phyloP scores from a whole-genome alignment of 2,329 filamentous ascomycete genomes.

The Trichoderma oligosporum region DNA sequence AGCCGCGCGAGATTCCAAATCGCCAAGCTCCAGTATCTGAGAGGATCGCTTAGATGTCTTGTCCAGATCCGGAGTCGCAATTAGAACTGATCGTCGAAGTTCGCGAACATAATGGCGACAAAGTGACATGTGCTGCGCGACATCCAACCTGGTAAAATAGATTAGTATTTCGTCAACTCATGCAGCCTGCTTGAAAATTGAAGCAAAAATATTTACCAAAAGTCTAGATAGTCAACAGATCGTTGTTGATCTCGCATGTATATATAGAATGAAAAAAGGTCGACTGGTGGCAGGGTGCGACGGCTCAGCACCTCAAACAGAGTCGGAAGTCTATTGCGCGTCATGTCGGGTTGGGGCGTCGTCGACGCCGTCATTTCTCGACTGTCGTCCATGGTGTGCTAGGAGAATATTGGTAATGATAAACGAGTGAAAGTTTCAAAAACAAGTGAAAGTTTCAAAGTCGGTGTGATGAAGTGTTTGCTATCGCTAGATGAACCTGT shows the following conservation, averaged over 20 bases:
- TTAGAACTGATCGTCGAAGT: conserved; percentile 84
- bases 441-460: too few species aligned
- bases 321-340: conserved; percentile 82
- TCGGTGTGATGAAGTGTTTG: neutral
- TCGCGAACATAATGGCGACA: conserved; percentile 97
- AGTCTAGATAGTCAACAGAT: conserved; percentile 96
- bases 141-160: conserved; percentile 77
- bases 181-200: neutral
- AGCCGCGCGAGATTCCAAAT: conserved; percentile 57
- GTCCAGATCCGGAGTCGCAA: conserved; percentile 88
- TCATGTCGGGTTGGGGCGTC: conserved; percentile 52
- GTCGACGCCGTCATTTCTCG: conserved; percentile 42
- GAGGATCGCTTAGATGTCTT: conserved; percentile 84
- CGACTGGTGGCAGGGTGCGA: conserved; percentile 89
- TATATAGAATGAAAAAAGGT: conserved; percentile 98
- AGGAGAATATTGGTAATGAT: neutral
- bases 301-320: conserved; percentile 94
- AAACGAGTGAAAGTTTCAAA: conserved; percentile 12
- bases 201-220: conserved; percentile 65
- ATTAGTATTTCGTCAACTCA: conserved; percentile 16
- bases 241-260: conserved; percentile 99
- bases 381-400: conserved; percentile 24
- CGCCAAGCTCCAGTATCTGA: conserved; percentile 69
- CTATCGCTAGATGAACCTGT: neutral
- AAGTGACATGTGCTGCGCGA: conserved; percentile 96